Percentiles rank a stretch among this genome's conserved stretches.
These are phyloP conservation scores for Vicia faba DNA, from an alignment of 306 rosid species.

Conservation along the genomic window DNA sequence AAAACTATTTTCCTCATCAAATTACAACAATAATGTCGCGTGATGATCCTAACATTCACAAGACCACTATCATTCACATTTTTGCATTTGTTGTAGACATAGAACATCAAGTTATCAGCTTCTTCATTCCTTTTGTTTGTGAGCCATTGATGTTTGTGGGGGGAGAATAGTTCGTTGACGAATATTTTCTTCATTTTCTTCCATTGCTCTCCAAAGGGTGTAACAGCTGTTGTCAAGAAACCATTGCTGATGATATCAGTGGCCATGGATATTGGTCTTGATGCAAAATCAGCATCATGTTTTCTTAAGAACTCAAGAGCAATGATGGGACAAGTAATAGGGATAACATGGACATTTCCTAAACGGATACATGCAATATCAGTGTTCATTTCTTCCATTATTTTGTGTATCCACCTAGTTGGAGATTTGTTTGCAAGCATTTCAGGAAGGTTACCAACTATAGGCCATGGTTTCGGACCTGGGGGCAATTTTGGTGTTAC, in stretches of 20 bases:
- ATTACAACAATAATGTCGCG: slow-evolving; percentile 43
- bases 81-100: slow-evolving; percentile 33
- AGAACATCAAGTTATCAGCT: slow-evolving; percentile 45
- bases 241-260: slow-evolving; percentile 27
- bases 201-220: slow-evolving; percentile 40
- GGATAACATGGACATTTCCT: slow-evolving; percentile 49
- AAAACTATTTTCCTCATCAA: slow-evolving; percentile 38
- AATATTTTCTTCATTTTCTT: slow-evolving; percentile 3
- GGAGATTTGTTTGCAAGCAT: slow-evolving; percentile 40
- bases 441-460: slow-evolving; percentile 47
- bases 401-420: slow-evolving; percentile 40
- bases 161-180: slow-evolving; percentile 20
- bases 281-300: slow-evolving; percentile 47
- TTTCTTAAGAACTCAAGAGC: slow-evolving; percentile 47
- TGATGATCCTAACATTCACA: slow-evolving; percentile 31
- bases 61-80: neutral
- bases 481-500: slow-evolving; percentile 29
- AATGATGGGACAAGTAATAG: slow-evolving; percentile 35
- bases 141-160: slow-evolving; percentile 31
- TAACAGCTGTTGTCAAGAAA: neutral
- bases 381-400: slow-evolving; percentile 41
- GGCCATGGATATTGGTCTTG: slow-evolving; percentile 39
- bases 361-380: slow-evolving; percentile 54
- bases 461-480: slow-evolving; percentile 53
- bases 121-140: slow-evolving; percentile 43